A percentile compares a stretch with the other conserved stretches of the same genome.
Evolutionary conservation across 2,329 filamentous ascomycete species (phyloP).

Genomic region (Sporothrix mexicana): DNA sequence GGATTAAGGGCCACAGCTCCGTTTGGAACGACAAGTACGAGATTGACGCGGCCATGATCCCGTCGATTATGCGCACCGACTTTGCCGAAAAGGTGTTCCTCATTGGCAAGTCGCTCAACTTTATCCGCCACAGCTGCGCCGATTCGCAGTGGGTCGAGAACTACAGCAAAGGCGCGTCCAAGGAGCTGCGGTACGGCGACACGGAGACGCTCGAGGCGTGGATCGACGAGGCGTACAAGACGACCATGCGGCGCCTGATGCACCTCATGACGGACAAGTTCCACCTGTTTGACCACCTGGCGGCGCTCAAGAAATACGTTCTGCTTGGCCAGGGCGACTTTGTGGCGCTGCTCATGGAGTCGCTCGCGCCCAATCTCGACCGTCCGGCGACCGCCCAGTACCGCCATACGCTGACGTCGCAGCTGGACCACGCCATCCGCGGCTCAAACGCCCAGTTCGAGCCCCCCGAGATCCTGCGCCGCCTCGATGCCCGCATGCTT

Average conservation of each 20-base stretch:
- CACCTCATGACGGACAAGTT: conserved; percentile 95
- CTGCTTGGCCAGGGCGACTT: conserved; percentile 96
- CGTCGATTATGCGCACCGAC: conserved; percentile 88
- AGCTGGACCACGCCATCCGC: conserved; percentile 94
- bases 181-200: conserved; percentile 90
- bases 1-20: conserved; percentile 73
- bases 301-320: conserved; percentile 92
- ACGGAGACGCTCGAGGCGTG: conserved; percentile 88
- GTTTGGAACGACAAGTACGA: conserved; percentile 99
- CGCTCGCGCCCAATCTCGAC: conserved; percentile 88
- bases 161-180: conserved; percentile 91
- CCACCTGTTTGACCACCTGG: conserved; percentile 88
- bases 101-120: conserved; percentile 97
- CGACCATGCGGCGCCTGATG: conserved; percentile 94
- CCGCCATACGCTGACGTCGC: conserved; percentile 94
- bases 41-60: conserved; percentile 82
- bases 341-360: conserved; percentile 96
- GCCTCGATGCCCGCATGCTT: conserved; percentile 96
- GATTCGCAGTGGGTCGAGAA: conserved; percentile 95
- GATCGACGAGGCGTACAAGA: conserved; percentile 97
- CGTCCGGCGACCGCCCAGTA: conserved; percentile 96
- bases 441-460: conserved; percentile 98
- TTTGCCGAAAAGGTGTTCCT: conserved; percentile 97
- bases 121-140: conserved; percentile 93
- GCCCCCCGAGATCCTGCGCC: conserved; percentile 84